Evolutionary conservation across 257 asterid species (phyloP), one percentile per base, ranked within the genome.

Genomic region (Scutellaria baicalensis): DNA sequence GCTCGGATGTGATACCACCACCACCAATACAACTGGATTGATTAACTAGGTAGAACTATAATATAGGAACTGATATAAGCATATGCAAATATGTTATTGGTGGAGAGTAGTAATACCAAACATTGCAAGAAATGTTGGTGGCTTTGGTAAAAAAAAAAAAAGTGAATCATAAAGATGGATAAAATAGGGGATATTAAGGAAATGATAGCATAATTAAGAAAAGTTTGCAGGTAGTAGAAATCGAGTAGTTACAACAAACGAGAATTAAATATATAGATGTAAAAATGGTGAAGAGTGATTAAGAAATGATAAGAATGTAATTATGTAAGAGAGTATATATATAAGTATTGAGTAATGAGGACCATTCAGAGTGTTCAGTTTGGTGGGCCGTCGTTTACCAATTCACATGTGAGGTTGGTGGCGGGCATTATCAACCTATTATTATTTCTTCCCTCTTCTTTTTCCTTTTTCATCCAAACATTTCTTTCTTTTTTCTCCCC

Each of bases 401-500:
- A 50, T 77, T 72, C 80, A 79, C 89, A 81, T 81, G 89, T 77
- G 86, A 79, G 86, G 83, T 84, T 81, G 86, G 80, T 84, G 85
- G 71, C 68, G 71, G 73, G 65, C 84, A 79, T 81, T 79, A 77
- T 79, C 86, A 79, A 68, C 81, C 75, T 75, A 69, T 73, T 77
- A 68, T 74, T 76, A 36, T 31, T 44, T 75, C 12, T 69, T 67
- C 36, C 10, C 50, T 13, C n/a, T 47, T 6, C 47, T 6, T 39
- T 57, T 17, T 55, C 35, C n/a, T 13, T 43, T 55, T 55, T 55
- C 61, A n/a, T 44, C 16, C 50, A 12, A 44, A 44, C 50, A 27
- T 27, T 5, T 23, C 0, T 27, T 27, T 27, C 4, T 27, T 27
- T 1, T 27, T 27, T 27, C 33, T 27, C n/a, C n/a, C n/a, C n/a